Evolutionary conservation across 768 basidiomycete species (phyloP).

Genomic region (Suillus sp.): DNA sequence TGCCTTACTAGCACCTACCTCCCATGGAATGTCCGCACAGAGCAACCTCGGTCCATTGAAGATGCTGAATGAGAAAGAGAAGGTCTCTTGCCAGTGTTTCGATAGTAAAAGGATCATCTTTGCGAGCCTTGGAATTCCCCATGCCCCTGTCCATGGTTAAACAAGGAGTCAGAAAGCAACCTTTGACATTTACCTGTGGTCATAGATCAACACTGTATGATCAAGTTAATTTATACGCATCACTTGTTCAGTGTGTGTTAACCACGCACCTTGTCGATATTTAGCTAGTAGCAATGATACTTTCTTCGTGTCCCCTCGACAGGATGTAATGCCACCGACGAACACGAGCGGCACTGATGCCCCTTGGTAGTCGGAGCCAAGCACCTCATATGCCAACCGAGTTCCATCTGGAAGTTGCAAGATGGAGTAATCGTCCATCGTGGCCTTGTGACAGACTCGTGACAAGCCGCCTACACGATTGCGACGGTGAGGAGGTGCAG

Average conservation of each 20-base stretch:
- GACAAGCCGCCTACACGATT: neutral
- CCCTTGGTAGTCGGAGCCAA: slow-evolving; percentile 40
- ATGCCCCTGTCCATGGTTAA: slow-evolving; percentile 39
- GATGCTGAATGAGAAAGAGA: slow-evolving; percentile 36
- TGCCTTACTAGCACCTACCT: slow-evolving; percentile 32
- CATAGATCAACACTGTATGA: slow-evolving; percentile 47
- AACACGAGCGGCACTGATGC: slow-evolving; percentile 41
- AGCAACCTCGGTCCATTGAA: slow-evolving; percentile 45
- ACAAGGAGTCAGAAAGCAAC: neutral
- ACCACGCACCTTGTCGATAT: slow-evolving; percentile 5
- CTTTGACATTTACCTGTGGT: slow-evolving; percentile 35
- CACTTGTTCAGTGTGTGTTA: neutral
- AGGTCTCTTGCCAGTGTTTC: slow-evolving; percentile 50
- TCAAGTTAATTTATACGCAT: neutral
- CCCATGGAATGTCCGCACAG: slow-evolving; percentile 57
- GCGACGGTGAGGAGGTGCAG: neutral
- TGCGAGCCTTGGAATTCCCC: slow-evolving; percentile 42
- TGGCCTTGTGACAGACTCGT: neutral
- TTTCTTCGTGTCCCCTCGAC: slow-evolving; percentile 42
- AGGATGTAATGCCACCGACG: slow-evolving; percentile 43
- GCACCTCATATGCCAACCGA: slow-evolving; percentile 43
- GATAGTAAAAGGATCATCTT: slow-evolving; percentile 43
- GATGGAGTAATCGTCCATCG: slow-evolving; percentile 18
- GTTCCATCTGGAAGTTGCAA: slow-evolving; percentile 45
- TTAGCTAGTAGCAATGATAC: slow-evolving; percentile 10